Evolutionary conservation across 345 rosid genomes (phyloP), one percentile per base, ranked within the genome.

Genomic region (Pugionium cornutum): DNA sequence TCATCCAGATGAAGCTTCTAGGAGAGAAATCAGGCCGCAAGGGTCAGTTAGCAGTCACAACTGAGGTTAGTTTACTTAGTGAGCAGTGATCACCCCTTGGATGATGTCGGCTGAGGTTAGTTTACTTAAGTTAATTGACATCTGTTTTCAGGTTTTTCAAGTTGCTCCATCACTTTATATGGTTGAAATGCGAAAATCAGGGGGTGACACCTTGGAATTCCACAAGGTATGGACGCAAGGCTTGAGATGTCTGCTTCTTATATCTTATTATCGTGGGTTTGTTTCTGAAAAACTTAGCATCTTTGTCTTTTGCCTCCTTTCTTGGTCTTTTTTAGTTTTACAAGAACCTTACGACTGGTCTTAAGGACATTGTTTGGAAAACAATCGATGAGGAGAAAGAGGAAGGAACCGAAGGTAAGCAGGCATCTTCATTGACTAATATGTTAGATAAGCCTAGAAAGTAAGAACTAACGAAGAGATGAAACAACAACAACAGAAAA

Each of bases 11-110:
- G 88, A 94, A 91, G 84, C 84, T 94, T 68, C 76, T 77, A 46
- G 99, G 97, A 52, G 97, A 87, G 57, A 91, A 94, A 76, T 83
- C 87, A 67, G 99, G 99, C 37, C 91, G 99, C n/a, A 94, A 94
- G 83, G 99, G 99, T 73, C 99, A 87, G 78, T 79, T 94, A 70
- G 86, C 95, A 36, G 83, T 94, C 68, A 81, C 99, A 66, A 91
- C 99, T 4, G 97, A 90, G 88, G 99, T 87, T 77, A 33, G 77
- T 31, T 63, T 52, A 59, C 45, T 64, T 6, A 55, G 1, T 64
- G 60, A 54, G 65, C 58, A 48, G 45, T 53, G 43, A 5, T 41
- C 11, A 41, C 43, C 53, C 41, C 1, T 37, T 40, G 4, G 7
- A 58, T 53, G 37, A 18, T 35, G 32, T 45, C 3, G 1, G 28